phyloP scores from a whole-genome alignment of 495 filamentous ascomycete species.

The Tuber indicum region DNA sequence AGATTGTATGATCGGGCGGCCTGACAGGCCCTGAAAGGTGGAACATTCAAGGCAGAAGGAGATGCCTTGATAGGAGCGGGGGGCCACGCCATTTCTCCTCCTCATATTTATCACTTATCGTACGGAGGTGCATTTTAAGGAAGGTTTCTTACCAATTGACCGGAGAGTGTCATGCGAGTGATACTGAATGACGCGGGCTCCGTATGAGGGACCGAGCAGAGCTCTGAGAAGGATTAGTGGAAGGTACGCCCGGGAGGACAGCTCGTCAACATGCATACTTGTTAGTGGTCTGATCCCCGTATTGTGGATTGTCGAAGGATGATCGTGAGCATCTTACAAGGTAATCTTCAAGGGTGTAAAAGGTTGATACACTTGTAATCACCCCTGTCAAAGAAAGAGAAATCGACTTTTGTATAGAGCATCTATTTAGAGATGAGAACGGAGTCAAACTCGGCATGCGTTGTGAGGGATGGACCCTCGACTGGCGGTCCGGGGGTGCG shows the following conservation, averaged over 20 bases:
- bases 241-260: not conserved
- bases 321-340: not conserved
- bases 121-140: not conserved
- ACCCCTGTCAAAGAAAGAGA: not conserved
- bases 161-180: not conserved
- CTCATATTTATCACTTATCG: not conserved
- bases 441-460: not conserved
- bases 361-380: not conserved
- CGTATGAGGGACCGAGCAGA: not conserved
- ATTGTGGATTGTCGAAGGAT: not conserved
- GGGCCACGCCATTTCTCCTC: not conserved
- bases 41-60: not conserved
- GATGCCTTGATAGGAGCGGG: not conserved
- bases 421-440: not conserved
- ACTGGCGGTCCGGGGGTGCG: not conserved
- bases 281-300: not conserved
- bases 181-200: not conserved
- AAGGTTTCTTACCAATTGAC: not conserved
- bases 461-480: not conserved
- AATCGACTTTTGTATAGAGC: not conserved
- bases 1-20: not conserved
- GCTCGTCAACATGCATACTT: not conserved
- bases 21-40: not conserved
- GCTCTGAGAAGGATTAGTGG: not conserved
- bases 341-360: not conserved